Evolutionary conservation across 2,329 filamentous ascomycete species (phyloP).

Genomic region (Bretziella fagacearum): DNA sequence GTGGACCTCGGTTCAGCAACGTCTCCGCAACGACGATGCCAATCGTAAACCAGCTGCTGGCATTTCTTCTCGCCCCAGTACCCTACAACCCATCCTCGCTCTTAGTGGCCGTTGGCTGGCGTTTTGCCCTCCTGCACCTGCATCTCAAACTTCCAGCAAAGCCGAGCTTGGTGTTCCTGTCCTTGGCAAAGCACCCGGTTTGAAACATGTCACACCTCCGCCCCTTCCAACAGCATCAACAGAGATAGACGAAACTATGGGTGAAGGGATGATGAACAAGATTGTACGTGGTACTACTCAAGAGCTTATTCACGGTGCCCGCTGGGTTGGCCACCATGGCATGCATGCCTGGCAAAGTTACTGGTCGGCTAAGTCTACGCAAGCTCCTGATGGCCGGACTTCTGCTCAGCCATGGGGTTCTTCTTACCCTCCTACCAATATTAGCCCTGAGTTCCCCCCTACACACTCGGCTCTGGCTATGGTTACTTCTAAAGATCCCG

Average conservation of each 20-base stretch:
- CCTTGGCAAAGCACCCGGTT: conserved; percentile 37
- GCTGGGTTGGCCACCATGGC: conserved; percentile 62
- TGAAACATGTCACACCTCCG: conserved; percentile 47
- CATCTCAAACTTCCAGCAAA: conserved; percentile 52
- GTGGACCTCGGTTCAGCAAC: conserved; percentile 71
- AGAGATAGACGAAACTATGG: conserved; percentile 53
- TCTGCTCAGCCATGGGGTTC: conserved; percentile 28
- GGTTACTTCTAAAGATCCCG: conserved; percentile 44
- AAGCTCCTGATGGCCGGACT: background rate
- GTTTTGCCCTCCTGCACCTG: conserved; percentile 55
- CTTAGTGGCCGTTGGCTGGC: conserved; percentile 61
- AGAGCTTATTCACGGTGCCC: conserved; percentile 56
- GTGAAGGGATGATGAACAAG: conserved; percentile 56
- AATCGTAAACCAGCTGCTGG: conserved; percentile 23
- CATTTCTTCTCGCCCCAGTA: conserved; percentile 26
- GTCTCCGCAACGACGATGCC: conserved; percentile 29
- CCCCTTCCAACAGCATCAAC: conserved; percentile 50
- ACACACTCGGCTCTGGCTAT: conserved; percentile 51
- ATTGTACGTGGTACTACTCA: conserved; percentile 66
- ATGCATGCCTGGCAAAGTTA: conserved; percentile 66
- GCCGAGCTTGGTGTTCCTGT: conserved; percentile 44
- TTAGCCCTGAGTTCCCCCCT: conserved; percentile 45
- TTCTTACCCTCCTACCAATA: conserved; percentile 22
- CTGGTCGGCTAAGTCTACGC: conserved; percentile 39
- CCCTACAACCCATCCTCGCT: conserved; percentile 48